A percentile compares a stretch with the other conserved stretches of the same genome.
Conservation (phyloP, 352 stramenopile genomes). For the Globisporangium parvum region DNA sequence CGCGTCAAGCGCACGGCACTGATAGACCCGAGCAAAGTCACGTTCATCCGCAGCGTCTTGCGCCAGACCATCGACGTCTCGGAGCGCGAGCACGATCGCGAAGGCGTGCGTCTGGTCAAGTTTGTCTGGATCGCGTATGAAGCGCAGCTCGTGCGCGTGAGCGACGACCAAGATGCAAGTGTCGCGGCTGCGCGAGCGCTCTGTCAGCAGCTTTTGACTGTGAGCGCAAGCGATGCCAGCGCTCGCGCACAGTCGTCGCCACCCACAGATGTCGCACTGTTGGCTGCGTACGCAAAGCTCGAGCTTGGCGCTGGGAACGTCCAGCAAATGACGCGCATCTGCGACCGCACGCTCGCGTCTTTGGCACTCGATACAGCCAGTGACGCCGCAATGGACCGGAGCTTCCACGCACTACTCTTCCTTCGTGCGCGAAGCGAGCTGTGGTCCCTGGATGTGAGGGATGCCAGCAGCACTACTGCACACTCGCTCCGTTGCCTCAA, state of each 20-base stretch:
- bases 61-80: constrained; percentile 20
- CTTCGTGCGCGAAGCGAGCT: constrained; percentile 34
- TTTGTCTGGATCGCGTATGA: constrained; percentile 49
- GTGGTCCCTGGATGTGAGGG: constrained; percentile 11
- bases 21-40: constrained; percentile 30
- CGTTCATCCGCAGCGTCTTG: constrained; percentile 39
- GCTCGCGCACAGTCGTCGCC: not conserved
- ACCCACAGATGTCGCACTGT: constrained; percentile 17
- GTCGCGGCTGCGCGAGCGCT: constrained; percentile 23
- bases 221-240: not conserved
- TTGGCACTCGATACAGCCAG: constrained; percentile 8
- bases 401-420: constrained; percentile 53
- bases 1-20: constrained; percentile 17
- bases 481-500: constrained; percentile 9
- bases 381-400: constrained; percentile 6
- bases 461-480: not conserved
- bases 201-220: constrained; percentile 25
- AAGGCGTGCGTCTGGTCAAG: constrained; percentile 18
- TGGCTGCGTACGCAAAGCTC: constrained; percentile 50
- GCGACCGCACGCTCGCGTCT: constrained; percentile 43
- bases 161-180: not conserved
- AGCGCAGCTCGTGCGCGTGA: constrained; percentile 16
- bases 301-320: constrained; percentile 40
- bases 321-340: constrained; percentile 44
- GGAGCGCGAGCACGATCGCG: constrained; percentile 8